These are phyloP conservation scores for Hydnomerulius pinastri DNA, from an alignment of 768 basidiomycete species.

Conservation along the genomic window DNA sequence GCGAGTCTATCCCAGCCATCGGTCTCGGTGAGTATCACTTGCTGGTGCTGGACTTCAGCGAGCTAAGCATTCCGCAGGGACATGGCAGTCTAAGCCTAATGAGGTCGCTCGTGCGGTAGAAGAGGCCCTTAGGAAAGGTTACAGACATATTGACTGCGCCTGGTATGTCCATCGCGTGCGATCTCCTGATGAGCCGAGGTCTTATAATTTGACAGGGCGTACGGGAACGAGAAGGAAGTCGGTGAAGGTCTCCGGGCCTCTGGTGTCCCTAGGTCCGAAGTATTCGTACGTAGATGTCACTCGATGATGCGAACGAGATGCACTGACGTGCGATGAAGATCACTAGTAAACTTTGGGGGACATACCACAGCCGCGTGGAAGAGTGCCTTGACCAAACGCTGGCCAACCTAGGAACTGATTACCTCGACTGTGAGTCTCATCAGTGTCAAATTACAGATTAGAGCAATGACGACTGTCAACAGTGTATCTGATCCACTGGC, in stretches of 20 bases:
- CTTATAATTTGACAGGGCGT: conserved; percentile 42
- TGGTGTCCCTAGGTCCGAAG: conserved; percentile 74
- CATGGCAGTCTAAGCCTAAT: conserved; percentile 78
- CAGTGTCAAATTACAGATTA: background rate
- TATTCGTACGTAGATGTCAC: conserved; percentile 49
- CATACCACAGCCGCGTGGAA: conserved; percentile 71
- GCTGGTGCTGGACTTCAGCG: background rate
- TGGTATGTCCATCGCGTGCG: conserved; percentile 31
- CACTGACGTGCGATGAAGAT: conserved; percentile 44
- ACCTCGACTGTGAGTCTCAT: conserved; percentile 69
- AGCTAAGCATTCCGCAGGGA: conserved; percentile 45
- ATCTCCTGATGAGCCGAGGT: conserved; percentile 18
- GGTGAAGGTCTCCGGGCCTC: conserved; percentile 77
- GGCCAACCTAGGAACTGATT: conserved; percentile 77
- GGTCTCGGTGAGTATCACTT: conserved; percentile 51
- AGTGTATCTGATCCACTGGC: conserved; percentile 82
- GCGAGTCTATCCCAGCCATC: conserved; percentile 53
- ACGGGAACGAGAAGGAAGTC: conserved; percentile 81
- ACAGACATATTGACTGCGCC: conserved; percentile 77
- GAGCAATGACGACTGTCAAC: background rate
- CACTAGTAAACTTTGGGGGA: conserved; percentile 71
- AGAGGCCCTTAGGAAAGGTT: conserved; percentile 75
- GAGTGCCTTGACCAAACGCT: conserved; percentile 76
- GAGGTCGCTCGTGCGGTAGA: conserved; percentile 73
- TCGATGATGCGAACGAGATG: background rate